Evolutionary conservation across 768 basidiomycete species (phyloP), one percentile per base, ranked within the genome.

Genomic region (Tulasnella sp.): DNA sequence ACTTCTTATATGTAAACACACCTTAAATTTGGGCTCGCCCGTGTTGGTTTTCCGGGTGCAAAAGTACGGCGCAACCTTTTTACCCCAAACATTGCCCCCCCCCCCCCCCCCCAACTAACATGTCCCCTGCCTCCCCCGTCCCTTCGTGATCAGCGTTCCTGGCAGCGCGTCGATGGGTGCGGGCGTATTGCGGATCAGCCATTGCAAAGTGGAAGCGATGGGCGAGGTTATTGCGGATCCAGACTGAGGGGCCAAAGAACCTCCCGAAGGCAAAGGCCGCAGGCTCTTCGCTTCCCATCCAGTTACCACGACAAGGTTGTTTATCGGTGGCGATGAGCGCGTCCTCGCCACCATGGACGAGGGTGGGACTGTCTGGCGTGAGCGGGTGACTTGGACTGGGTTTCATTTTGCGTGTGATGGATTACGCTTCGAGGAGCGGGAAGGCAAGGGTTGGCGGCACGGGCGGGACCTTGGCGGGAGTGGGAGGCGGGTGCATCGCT

Each of bases 401-500:
- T 6, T 67, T 26, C 26, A 26, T 67, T 29, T 35, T 29, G 55
- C 29, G 61, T 16, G 61, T 67, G 32, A 67, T 15, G 61, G 61
- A 16, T 9, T 67, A 67, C 26, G 51, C 51, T 51, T 51, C 5
- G n/a, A 6, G 51, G n/a, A 6, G 51, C 23, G 20, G 51, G 61
- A 67, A 32, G n/a, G 61, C 5, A 26, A 35, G 61, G 26, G 32
- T 16, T 35, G 32, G 61, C 29, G 29, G 61, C 35, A 13, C 32
- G 61, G 61, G 11, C 13, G 61, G 29, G 11, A 4, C 61, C 11
- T 67, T 10, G 61, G 61, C 61, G 61, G 61, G 61, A 67, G 61
- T 67, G 61, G 61, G 26, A 32, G 61, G 61, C 61, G 61, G 61
- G 61, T 67, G 61, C 61, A 67, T 67, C 61, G 61, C 61, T 67